Base-by-base conservation (phyloP, 371 early-diverging fungal species). In the Mucor velutinosus region DNA sequence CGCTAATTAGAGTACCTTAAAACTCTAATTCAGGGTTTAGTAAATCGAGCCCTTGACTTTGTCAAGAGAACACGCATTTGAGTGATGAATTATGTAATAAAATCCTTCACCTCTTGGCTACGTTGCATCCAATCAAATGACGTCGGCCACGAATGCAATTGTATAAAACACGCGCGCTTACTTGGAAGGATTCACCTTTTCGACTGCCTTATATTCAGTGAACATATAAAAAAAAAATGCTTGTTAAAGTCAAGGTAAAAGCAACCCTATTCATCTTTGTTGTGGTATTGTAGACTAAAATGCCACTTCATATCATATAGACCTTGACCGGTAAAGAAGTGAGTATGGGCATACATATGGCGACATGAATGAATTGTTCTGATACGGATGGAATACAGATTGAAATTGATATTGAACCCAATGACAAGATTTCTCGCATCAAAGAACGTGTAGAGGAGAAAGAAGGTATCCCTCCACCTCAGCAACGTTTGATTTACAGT, bases 381-480 rank as follows among this genome's bases (percentile, higher is more conserved):
- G 19, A 49, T 15, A 21, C 19, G 23, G 11, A 37, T 6, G 49
- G 3, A 41, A 32, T 39, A 21, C 45, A 97, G 95, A 94, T 97
- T 74, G 95, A 95, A 72, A 92, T 97, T 65, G 96, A 95, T 77
- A 92, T 97, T 74, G 96, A 97, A 75, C 86, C 88, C 29, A 85
- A 86, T 71, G 95, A 94, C 77, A 92, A 94, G 90, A 92, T 96
- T 75, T 80, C 91, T 45, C 88, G 94, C 63, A 93, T 99, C 84
- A 97, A 97, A 80, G 94, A 97, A 66, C 87, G 92, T 68, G 91
- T 98, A 45, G 96, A 97, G 72, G 96, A 95, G 77, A 96, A 97
- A 83, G 97, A 97, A 78, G 98, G 97, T 60, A 99, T 98, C 65
- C 98, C 98, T 11, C 98, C 98, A 21, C 89, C 90, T 27, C 98